phyloP scores from a whole-genome alignment of 192 early-diverging fungal genomes.

The Entomortierella lignicola region DNA sequence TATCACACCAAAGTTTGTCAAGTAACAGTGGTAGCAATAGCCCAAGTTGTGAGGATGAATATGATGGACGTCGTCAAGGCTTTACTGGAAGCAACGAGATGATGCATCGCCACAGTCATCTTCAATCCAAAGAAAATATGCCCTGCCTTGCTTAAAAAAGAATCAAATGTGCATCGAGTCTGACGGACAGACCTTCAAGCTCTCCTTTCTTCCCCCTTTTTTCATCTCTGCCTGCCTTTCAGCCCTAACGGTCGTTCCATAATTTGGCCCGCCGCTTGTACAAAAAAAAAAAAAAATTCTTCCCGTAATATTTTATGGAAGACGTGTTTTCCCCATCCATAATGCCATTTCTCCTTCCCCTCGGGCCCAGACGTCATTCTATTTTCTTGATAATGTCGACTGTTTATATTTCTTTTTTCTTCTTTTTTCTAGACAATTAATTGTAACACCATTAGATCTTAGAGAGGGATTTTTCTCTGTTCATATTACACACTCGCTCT shows the following conservation, averaged over 20 bases:
- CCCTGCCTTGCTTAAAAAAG: constrained; percentile 33
- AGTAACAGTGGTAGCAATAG: constrained; percentile 8
- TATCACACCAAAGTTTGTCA: not conserved
- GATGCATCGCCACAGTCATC: constrained; percentile 48
- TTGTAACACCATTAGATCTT: too few species aligned
- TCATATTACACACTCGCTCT: too few species aligned
- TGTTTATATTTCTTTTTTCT: constrained; percentile 6
- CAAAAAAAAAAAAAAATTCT: too few species aligned
- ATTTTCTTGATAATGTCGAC: too few species aligned
- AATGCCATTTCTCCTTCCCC: too few species aligned
- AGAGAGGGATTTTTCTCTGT: too few species aligned
- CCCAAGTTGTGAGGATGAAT: constrained; percentile 9
- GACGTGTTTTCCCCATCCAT: not conserved
- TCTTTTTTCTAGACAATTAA: not conserved
- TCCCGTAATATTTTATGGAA: not conserved
- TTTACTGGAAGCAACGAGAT: constrained; percentile 2
- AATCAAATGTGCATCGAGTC: not conserved
- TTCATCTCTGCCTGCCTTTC: not conserved
- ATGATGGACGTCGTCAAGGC: not conserved
- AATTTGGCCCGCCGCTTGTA: not conserved
- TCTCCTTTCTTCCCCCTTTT: constrained; percentile 1
- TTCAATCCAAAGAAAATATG: constrained; percentile 32
- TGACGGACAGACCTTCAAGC: not conserved
- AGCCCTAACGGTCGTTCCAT: not conserved
- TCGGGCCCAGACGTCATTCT: too few species aligned